Percentiles rank a stretch among this genome's conserved stretches.
phyloP scores from a whole-genome alignment of 164 flowering plant genomes.

The Buxus sempervirens region DNA sequence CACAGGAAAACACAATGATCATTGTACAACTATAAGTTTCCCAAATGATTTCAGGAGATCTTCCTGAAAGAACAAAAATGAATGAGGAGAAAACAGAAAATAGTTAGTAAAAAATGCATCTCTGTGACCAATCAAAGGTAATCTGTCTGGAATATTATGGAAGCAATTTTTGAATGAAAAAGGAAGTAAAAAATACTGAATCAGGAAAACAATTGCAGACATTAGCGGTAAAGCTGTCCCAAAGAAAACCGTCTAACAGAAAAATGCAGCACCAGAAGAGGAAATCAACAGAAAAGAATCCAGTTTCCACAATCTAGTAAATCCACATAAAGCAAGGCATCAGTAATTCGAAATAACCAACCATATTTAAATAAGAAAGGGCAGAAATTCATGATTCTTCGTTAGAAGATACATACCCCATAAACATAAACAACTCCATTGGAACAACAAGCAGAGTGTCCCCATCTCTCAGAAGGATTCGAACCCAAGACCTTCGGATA shows the following conservation, averaged over 20 bases:
- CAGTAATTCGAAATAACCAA: background rate
- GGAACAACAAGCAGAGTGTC: constrained; percentile 81
- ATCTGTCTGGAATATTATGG: background rate
- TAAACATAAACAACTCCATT: constrained; percentile 66
- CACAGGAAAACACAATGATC: background rate
- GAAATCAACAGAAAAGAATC: background rate
- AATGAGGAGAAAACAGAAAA: constrained; percentile 13
- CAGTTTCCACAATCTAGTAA: background rate
- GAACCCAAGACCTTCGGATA: constrained; percentile 74
- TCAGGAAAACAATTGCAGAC: background rate
- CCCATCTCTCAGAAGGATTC: constrained; percentile 94
- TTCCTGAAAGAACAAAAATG: background rate
- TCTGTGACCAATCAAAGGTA: constrained; percentile 18
- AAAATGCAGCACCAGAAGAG: background rate
- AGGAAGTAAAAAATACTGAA: background rate
- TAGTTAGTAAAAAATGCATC: constrained; percentile 16
- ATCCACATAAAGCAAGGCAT: background rate
- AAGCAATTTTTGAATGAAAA: background rate
- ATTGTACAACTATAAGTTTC: background rate
- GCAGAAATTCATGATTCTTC: constrained; percentile 1
- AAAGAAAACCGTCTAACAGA: background rate
- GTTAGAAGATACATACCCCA: constrained; percentile 56
- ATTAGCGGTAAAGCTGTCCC: background rate
- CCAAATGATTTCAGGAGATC: background rate
- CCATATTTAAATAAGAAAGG: background rate